A percentile compares a stretch with the other conserved stretches of the same genome.
phyloP scores from a whole-genome alignment of 2,329 filamentous ascomycete species.

The Colletotrichum viniferum region DNA sequence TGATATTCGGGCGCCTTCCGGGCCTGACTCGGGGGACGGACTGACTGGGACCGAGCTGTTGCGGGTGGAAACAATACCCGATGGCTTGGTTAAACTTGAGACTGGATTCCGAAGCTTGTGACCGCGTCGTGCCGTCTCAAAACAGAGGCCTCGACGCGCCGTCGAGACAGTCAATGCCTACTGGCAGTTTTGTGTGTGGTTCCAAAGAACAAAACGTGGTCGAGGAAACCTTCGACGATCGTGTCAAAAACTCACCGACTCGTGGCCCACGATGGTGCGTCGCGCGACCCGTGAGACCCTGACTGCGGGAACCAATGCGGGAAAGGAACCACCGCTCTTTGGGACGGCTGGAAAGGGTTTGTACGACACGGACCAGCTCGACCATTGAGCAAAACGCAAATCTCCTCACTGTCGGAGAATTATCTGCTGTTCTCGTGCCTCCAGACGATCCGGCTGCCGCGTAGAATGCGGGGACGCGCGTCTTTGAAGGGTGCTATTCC shows the following conservation, averaged over 20 bases:
- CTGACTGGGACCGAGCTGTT: neutral
- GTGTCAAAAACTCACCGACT: neutral
- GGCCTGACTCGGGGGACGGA: neutral
- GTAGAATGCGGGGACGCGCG: neutral
- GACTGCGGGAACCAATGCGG: neutral
- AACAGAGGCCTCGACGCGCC: neutral
- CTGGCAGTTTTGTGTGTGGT: neutral
- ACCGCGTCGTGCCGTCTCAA: neutral
- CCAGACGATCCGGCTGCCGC: neutral
- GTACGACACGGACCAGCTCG: neutral
- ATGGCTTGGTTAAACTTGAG: neutral
- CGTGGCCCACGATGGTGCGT: neutral
- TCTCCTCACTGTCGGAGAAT: neutral
- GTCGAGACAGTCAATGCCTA: neutral
- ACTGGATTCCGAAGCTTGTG: neutral
- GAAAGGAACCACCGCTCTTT: neutral
- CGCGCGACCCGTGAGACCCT: neutral
- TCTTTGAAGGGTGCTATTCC: neutral
- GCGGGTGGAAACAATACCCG: neutral
- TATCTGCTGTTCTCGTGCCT: neutral
- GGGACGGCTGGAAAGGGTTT: neutral
- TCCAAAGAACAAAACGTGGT: neutral
- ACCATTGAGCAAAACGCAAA: neutral
- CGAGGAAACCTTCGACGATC: neutral
- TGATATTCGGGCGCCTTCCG: neutral